Evolutionary conservation across 768 basidiomycete genomes (phyloP).

Genomic region (Mycena floridula): DNA sequence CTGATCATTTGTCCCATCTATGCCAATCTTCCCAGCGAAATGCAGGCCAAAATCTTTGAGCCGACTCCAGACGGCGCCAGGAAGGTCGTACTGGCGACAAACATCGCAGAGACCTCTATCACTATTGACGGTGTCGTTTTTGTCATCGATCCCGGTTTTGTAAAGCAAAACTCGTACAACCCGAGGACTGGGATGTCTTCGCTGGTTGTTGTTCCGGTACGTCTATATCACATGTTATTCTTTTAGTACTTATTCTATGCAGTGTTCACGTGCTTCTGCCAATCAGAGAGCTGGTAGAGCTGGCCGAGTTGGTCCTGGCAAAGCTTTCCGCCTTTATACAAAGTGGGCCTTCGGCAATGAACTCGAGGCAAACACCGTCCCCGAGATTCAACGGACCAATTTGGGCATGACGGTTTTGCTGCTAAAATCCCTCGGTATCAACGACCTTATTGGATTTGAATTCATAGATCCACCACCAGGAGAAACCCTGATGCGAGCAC

Average conservation of each 20-base stretch:
- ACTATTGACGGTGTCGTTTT: constrained; percentile 99
- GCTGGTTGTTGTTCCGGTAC: constrained; percentile 92
- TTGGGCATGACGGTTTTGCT: constrained; percentile 92
- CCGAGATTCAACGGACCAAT: constrained; percentile 99
- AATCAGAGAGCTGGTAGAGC: constrained; percentile 97
- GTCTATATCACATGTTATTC: constrained; percentile 41
- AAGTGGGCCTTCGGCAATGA: constrained; percentile 98
- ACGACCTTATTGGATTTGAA: constrained; percentile 96
- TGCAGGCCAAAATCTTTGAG: constrained; percentile 99
- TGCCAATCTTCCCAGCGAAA: constrained; percentile 97
- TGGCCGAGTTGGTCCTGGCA: constrained; percentile 96
- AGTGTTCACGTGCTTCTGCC: constrained; percentile 96
- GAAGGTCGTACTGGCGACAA: constrained; percentile 97
- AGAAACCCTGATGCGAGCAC: constrained; percentile 92
- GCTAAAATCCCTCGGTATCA: constrained; percentile 96
- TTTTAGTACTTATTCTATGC: no score
- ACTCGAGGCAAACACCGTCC: constrained; percentile 93
- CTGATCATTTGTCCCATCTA: constrained; percentile 97
- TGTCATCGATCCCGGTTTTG: constrained; percentile 98
- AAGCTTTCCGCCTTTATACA: constrained; percentile 97
- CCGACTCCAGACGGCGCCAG: constrained; percentile 95
- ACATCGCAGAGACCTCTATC: constrained; percentile 99
- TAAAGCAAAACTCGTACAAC: constrained; percentile 99
- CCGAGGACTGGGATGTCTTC: constrained; percentile 98
- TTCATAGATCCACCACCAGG: constrained; percentile 98